Conservation (phyloP, 192 early-diverging fungal genomes). For the Linnemannia elongata region DNA sequence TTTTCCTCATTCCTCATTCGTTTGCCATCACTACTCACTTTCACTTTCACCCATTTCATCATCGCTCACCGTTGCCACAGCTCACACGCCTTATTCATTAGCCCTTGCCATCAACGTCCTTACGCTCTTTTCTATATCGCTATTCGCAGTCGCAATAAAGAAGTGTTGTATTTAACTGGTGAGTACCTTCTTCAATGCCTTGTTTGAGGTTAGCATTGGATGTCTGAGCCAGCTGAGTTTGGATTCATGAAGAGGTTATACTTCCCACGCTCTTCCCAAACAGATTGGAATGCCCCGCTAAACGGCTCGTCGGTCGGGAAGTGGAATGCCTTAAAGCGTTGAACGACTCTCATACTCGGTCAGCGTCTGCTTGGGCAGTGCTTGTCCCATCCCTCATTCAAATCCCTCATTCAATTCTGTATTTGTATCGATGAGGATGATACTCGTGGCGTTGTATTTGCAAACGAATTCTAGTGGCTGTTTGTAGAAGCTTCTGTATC, state of each 20-base stretch:
- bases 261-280: constrained; percentile 16
- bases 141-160: not conserved
- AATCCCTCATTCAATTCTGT: no score
- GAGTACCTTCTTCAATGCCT: not conserved
- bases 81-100: not conserved
- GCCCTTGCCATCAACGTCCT: not conserved
- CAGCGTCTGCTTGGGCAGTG: constrained; percentile 27
- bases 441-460: not conserved
- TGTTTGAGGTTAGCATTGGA: constrained; percentile 17
- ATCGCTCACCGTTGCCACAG: not conserved
- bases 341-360: constrained; percentile 7
- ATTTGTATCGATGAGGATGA: no score
- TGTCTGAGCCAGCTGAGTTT: constrained; percentile 17
- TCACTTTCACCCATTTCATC: constrained; percentile 1
- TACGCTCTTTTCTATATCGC: not conserved
- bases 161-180: not conserved
- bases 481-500: not conserved
- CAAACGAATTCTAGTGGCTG: not conserved
- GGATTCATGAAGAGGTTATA: not conserved
- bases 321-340: constrained; percentile 13
- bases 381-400: constrained; percentile 22
- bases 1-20: not conserved
- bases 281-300: constrained; percentile 15
- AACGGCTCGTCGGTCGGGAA: constrained; percentile 22
- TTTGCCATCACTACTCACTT: not conserved